Conservation (phyloP, 1,284 basidiomycete species). For the Gymnopus androsaceus region DNA sequence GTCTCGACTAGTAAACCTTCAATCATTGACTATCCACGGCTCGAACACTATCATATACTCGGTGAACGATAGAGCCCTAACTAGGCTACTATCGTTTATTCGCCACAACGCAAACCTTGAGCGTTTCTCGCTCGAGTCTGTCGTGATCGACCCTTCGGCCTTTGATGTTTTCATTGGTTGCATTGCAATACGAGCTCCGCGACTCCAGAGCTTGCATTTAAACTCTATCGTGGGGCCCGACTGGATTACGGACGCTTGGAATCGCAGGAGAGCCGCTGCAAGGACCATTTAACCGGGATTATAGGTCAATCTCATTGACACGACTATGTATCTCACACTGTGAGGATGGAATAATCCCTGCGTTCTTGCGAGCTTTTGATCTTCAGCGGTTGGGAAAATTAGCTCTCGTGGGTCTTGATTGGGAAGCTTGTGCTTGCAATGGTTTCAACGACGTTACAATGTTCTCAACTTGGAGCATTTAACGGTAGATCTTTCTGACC, state of each 20-base stretch:
- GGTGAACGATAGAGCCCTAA: neutral
- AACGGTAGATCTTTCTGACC: slow-evolving; percentile 3
- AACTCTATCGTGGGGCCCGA: neutral
- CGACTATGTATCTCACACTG: slow-evolving; percentile 2
- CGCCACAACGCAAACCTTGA: neutral
- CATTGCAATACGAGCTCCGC: slow-evolving; percentile 3
- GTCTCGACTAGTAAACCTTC: neutral
- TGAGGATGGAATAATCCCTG: neutral
- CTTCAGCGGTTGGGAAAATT: neutral
- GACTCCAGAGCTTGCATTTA: neutral
- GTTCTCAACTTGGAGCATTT: neutral
- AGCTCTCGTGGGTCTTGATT: neutral
- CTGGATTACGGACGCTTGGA: slow-evolving; percentile 2
- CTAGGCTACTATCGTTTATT: slow-evolving; percentile 2
- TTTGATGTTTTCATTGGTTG: slow-evolving; percentile 5
- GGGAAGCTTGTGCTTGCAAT: neutral
- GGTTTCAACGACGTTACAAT: neutral
- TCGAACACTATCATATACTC: slow-evolving; percentile 4
- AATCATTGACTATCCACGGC: neutral
- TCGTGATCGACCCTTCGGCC: neutral
- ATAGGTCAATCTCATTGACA: neutral
- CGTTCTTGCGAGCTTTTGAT: slow-evolving; percentile 1
- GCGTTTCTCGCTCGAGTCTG: neutral
- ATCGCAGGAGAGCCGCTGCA: neutral
- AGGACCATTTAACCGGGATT: neutral